These are phyloP conservation scores for Elaphomyces granulatus DNA, from an alignment of 495 filamentous ascomycete species.

Conservation along the genomic window DNA sequence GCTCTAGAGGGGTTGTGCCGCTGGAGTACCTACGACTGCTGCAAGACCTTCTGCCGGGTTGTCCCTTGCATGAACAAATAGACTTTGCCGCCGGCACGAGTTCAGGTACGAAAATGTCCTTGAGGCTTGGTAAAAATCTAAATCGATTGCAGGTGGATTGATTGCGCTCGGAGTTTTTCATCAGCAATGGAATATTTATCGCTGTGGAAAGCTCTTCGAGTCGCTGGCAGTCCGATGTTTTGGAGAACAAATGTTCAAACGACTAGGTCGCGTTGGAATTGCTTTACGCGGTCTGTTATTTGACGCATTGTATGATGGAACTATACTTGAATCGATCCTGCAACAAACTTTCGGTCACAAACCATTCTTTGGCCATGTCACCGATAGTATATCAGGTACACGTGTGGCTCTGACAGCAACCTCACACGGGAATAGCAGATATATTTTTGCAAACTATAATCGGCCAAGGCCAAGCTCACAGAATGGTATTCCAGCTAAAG, in stretches of 20 bases:
- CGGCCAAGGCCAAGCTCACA: too few relatives aligned
- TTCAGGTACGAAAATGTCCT: slow-evolving; percentile 9
- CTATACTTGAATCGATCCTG: slow-evolving; percentile 6
- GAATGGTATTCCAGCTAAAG: background rate
- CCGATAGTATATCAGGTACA: slow-evolving; percentile 4
- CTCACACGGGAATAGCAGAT: slow-evolving; percentile 12
- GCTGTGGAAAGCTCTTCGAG: slow-evolving; percentile 13
- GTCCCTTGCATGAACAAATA: slow-evolving; percentile 15
- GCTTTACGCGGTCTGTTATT: slow-evolving; percentile 8
- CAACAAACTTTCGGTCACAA: slow-evolving; percentile 10
- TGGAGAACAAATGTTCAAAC: slow-evolving; percentile 1
- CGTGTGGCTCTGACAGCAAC: slow-evolving; percentile 13
- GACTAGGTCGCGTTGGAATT: slow-evolving; percentile 1
- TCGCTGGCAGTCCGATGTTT: slow-evolving; percentile 12
- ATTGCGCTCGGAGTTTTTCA: slow-evolving; percentile 17
- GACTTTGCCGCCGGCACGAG: slow-evolving; percentile 20
- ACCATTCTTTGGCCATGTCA: slow-evolving; percentile 5
- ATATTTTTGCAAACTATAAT: slow-evolving; percentile 22
- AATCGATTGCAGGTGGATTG: slow-evolving; percentile 13
- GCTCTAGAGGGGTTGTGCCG: slow-evolving; percentile 15
- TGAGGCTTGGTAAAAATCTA: background rate
- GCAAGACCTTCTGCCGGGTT: slow-evolving; percentile 9
- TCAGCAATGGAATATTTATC: slow-evolving; percentile 10
- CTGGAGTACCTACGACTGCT: slow-evolving; percentile 17
- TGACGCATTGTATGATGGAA: slow-evolving; percentile 10